Conservation (phyloP, 169 alveolate species). For the Cryptosporidium meleagridis region DNA sequence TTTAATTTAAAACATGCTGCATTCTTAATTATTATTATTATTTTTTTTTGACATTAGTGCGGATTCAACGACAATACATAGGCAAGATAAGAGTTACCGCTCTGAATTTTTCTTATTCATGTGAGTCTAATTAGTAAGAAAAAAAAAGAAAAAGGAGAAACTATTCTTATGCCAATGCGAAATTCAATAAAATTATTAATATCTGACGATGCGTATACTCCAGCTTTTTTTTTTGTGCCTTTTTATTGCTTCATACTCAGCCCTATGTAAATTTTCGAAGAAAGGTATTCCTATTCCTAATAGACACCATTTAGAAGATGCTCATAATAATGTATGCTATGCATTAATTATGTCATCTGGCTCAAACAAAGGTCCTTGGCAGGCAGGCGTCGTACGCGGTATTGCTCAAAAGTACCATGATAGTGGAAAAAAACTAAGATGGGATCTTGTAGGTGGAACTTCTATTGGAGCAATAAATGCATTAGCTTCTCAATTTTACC, state of each 20-base stretch:
- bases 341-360: constrained; percentile 69
- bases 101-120: constrained; percentile 21
- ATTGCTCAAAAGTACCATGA: constrained; percentile 72
- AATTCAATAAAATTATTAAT: not conserved
- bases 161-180: not conserved
- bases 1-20: not conserved
- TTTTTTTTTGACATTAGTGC: constrained; percentile 23
- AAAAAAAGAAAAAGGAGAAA: not conserved
- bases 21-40: not conserved
- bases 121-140: constrained; percentile 19
- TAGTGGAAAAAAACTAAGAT: constrained; percentile 38
- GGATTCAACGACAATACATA: constrained; percentile 70
- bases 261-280: not conserved
- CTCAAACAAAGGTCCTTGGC: constrained; percentile 74
- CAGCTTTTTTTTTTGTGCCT: not conserved
- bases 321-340: constrained; percentile 53
- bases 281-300: constrained; percentile 55
- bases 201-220: not conserved
- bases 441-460: constrained; percentile 75
- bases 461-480: constrained; percentile 72
- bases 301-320: constrained; percentile 73
- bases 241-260: not conserved
- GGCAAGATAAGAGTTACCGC: constrained; percentile 58
- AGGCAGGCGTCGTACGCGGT: constrained; percentile 72
- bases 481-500: constrained; percentile 62